Percentiles rank a stretch among this genome's conserved stretches.
These are phyloP conservation scores for Corylus avellana DNA, from an alignment of 306 rosid species.

Conservation along the genomic window DNA sequence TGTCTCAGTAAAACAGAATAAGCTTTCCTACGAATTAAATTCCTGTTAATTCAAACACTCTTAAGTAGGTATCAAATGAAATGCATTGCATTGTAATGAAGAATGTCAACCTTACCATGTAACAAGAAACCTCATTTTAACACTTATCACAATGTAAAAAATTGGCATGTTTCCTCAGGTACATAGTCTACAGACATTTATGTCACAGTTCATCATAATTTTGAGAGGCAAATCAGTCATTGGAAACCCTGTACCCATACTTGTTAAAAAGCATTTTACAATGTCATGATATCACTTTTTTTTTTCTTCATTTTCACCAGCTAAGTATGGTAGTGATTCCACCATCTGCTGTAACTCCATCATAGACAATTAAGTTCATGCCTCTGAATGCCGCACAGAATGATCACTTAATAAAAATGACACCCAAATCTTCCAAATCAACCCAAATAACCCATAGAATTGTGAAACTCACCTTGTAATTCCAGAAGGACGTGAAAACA, in stretches of 20 bases:
- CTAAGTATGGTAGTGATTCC: neutral
- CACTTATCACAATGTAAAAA: neutral
- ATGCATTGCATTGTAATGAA: neutral
- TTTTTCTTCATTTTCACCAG: neutral
- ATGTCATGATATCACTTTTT: neutral
- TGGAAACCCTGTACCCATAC: neutral
- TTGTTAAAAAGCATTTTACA: neutral
- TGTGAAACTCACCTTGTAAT: constrained; percentile 59
- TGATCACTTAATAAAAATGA: neutral
- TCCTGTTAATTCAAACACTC: neutral
- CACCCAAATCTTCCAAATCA: neutral
- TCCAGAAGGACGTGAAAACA: constrained; percentile 99
- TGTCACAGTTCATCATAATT: neutral
- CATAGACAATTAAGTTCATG: neutral
- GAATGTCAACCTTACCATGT: neutral
- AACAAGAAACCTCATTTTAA: neutral
- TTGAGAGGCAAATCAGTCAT: neutral
- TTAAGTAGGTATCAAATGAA: neutral
- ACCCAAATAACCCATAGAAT: constrained; percentile 3
- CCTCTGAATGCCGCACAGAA: constrained; percentile 3
- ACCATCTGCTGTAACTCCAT: neutral
- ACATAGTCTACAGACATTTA: neutral
- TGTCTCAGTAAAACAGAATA: neutral
- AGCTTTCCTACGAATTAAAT: neutral
- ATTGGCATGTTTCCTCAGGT: neutral